These are phyloP conservation scores for Balakata baccata DNA, from an alignment of 345 rosid species.

Conservation along the genomic window DNA sequence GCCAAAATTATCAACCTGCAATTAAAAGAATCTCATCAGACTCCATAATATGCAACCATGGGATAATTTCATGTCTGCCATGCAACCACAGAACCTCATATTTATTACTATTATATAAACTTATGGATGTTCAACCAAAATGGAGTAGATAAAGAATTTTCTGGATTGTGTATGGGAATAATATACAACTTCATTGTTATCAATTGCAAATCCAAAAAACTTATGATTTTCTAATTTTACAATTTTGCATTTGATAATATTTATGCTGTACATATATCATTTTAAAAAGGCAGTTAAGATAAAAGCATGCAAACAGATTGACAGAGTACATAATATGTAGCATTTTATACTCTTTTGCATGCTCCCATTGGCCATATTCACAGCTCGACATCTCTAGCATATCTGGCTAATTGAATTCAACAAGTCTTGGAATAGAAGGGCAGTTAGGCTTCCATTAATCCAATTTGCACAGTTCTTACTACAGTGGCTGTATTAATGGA, in stretches of 20 bases:
- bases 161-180: neutral
- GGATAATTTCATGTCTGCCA: neutral
- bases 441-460: neutral
- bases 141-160: neutral
- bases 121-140: neutral
- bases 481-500: neutral
- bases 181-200: neutral
- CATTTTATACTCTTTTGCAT: neutral
- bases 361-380: neutral
- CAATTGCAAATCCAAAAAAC: neutral
- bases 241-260: neutral
- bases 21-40: neutral
- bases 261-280: neutral
- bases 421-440: neutral
- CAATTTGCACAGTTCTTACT: neutral
- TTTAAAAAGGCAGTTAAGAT: neutral
- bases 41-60: neutral
- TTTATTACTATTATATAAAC: neutral
- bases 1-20: conserved; percentile 80
- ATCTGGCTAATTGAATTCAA: neutral
- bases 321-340: neutral
- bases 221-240: neutral
- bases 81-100: conserved; percentile 3
- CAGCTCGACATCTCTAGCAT: neutral
- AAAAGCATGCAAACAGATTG: neutral